A percentile compares a stretch with the other conserved stretches of the same genome.
These are phyloP conservation scores for Alternaria tenuissima DNA, from an alignment of 2,329 filamentous ascomycete genomes.

Conservation along the genomic window DNA sequence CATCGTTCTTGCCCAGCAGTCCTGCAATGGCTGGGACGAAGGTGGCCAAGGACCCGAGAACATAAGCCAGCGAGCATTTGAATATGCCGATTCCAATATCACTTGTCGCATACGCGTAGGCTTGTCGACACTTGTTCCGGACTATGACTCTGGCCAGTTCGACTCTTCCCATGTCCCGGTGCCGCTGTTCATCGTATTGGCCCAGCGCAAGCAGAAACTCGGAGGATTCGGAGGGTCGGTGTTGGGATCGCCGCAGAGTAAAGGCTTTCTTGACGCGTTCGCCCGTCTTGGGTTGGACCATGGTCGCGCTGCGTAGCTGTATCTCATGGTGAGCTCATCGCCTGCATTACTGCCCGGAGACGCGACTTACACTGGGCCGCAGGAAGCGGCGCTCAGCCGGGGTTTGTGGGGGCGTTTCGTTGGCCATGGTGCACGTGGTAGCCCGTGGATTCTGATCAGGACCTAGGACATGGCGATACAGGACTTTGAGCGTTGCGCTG, in stretches of 20 bases:
- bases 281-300: slow-evolving; percentile 85
- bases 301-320: slow-evolving; percentile 81
- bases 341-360: not conserved
- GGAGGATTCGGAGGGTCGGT: slow-evolving; percentile 55
- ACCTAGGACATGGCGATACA: slow-evolving; percentile 21
- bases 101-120: slow-evolving; percentile 71
- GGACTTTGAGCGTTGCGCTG: slow-evolving; percentile 6
- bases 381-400: slow-evolving; percentile 47
- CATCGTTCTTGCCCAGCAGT: slow-evolving; percentile 82
- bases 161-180: slow-evolving; percentile 44
- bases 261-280: slow-evolving; percentile 83
- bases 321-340: slow-evolving; percentile 28
- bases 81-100: slow-evolving; percentile 80
- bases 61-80: slow-evolving; percentile 90
- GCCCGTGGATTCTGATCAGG: slow-evolving; percentile 1
- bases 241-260: slow-evolving; percentile 66
- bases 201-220: slow-evolving; percentile 52
- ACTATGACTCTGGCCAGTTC: slow-evolving; percentile 48
- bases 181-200: slow-evolving; percentile 37
- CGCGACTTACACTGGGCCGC: slow-evolving; percentile 47
- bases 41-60: slow-evolving; percentile 85
- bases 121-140: slow-evolving; percentile 36
- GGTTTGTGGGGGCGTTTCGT: slow-evolving; percentile 38
- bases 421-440: slow-evolving; percentile 33
- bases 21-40: slow-evolving; percentile 77